Conservation (phyloP, 768 basidiomycete genomes). For the Mycena polygramma region DNA sequence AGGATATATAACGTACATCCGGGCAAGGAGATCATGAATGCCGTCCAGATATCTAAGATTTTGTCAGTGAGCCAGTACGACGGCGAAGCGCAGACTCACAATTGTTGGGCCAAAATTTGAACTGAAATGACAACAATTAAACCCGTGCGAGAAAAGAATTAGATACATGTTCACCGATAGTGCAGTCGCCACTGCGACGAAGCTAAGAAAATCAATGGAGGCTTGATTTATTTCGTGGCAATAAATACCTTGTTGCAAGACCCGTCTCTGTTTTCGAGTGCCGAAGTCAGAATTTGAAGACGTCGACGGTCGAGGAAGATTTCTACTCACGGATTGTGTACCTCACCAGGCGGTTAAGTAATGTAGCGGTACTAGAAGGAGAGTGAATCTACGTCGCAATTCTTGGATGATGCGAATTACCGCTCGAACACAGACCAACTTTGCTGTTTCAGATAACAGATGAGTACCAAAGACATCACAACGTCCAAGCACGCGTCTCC, state of each 20-base stretch:
- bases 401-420: no score
- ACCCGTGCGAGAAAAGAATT: background rate
- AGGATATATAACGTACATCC: background rate
- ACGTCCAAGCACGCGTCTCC: conserved; percentile 24
- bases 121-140: background rate
- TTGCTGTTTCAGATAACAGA: conserved; percentile 15
- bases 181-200: background rate
- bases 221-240: no score
- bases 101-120: background rate
- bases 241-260: background rate
- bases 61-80: no score
- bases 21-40: background rate
- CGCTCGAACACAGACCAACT: conserved; percentile 12
- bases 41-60: background rate
- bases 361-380: conserved; percentile 5
- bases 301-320: background rate
- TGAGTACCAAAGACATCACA: conserved; percentile 6
- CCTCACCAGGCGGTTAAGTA: conserved; percentile 13
- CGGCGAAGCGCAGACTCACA: background rate
- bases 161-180: conserved; percentile 2
- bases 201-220: background rate
- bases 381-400: no score
- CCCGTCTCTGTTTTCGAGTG: background rate
- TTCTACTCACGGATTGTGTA: conserved; percentile 23
- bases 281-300: background rate